Conservation (phyloP, 768 basidiomycete genomes). For the Pleurotus ostreatus region DNA sequence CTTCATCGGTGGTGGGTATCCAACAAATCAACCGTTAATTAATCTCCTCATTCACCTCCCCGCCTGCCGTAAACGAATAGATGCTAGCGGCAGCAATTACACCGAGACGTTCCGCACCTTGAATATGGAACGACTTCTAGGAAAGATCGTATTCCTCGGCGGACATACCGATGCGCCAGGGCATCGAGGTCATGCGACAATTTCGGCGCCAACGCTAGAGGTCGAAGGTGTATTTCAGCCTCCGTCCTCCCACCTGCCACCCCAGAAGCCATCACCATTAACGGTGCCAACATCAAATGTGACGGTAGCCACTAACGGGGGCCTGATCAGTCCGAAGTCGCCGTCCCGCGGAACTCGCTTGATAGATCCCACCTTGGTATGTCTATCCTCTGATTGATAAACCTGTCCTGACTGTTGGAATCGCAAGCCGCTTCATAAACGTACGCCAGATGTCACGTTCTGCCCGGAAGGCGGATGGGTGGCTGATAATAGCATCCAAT, state of each 20-base stretch:
- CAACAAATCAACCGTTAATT: neutral
- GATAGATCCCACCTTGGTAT: conserved; percentile 64
- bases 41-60: conserved; percentile 6
- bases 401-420: conserved; percentile 8
- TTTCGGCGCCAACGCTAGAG: conserved; percentile 32
- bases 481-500: neutral
- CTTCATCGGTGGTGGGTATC: conserved; percentile 61
- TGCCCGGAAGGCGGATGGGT: too few relatives aligned
- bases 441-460: conserved; percentile 33
- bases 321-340: conserved; percentile 66
- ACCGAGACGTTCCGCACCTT: conserved; percentile 51
- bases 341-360: conserved; percentile 38
- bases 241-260: conserved; percentile 30
- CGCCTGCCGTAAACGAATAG: conserved; percentile 27
- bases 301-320: conserved; percentile 48
- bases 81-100: conserved; percentile 54
- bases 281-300: conserved; percentile 37
- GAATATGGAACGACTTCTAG: conserved; percentile 56
- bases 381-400: conserved; percentile 16
- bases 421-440: conserved; percentile 70
- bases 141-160: conserved; percentile 63
- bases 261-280: conserved; percentile 43
- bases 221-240: conserved; percentile 48
- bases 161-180: conserved; percentile 40
- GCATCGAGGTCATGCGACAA: conserved; percentile 45